Conservation (phyloP, 1,284 basidiomycete species). For the Kwoniella shivajii region DNA sequence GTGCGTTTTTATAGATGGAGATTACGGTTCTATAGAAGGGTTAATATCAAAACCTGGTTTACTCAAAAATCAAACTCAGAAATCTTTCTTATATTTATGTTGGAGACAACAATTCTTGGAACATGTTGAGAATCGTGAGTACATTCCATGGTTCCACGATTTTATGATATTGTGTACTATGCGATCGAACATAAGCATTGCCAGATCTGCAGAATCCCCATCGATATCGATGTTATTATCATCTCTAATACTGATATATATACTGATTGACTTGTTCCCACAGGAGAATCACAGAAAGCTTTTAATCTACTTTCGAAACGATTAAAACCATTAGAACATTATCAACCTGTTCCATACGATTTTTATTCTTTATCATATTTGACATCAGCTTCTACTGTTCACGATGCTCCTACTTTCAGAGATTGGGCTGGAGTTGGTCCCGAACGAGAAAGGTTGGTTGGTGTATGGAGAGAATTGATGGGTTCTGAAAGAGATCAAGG, state of each 20-base stretch:
- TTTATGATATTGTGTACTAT: not conserved
- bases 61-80: constrained; percentile 53
- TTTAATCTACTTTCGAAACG: constrained; percentile 59
- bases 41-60: constrained; percentile 51
- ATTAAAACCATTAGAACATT: constrained; percentile 58
- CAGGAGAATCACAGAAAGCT: constrained; percentile 54
- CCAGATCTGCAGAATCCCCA: too few species aligned
- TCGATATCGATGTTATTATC: too few species aligned
- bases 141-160: not conserved
- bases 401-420: constrained; percentile 56
- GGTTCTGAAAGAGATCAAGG: constrained; percentile 24
- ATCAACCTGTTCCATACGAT: constrained; percentile 57
- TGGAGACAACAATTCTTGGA: constrained; percentile 55
- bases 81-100: constrained; percentile 55
- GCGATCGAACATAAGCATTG: too few species aligned
- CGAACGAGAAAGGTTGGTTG: constrained; percentile 49
- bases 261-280: too few species aligned
- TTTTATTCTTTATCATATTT: constrained; percentile 58
- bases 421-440: constrained; percentile 56
- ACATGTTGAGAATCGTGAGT: constrained; percentile 57
- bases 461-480: constrained; percentile 52
- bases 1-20: constrained; percentile 51
- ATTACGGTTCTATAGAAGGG: constrained; percentile 55
- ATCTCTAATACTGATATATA: too few species aligned
- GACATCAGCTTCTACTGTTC: constrained; percentile 55